Conservation (phyloP, 495 filamentous ascomycete genomes). For the Annulohypoxylon bovei region DNA sequence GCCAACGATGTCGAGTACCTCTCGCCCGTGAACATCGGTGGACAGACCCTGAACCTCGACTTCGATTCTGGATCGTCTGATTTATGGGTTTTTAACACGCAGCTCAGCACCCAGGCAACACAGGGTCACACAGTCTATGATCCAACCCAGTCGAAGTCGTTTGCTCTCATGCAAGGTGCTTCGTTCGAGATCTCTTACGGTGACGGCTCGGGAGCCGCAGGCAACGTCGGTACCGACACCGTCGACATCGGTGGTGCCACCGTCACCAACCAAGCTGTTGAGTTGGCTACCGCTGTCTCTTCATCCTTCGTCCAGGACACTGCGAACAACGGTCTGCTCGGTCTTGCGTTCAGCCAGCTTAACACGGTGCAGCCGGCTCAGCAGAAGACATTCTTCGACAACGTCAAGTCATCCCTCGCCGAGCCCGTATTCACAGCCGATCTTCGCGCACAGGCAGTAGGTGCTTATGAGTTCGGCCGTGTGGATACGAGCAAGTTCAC, state of each 20-base stretch:
- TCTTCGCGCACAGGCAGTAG: conserved; percentile 67
- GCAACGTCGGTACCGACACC: conserved; percentile 74
- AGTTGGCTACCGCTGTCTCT: conserved; percentile 73
- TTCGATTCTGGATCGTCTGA: conserved; percentile 89
- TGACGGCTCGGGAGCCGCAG: conserved; percentile 73
- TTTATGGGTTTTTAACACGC: conserved; percentile 83
- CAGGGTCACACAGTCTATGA: conserved; percentile 70
- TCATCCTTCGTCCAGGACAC: conserved; percentile 69
- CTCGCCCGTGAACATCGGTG: conserved; percentile 75
- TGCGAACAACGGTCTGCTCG: conserved; percentile 76
- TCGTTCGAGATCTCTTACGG: conserved; percentile 78
- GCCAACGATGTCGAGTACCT: conserved; percentile 74
- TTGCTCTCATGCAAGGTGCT: conserved; percentile 52
- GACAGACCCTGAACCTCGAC: conserved; percentile 76
- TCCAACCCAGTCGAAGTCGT: conserved; percentile 66
- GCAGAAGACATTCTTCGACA: conserved; percentile 87
- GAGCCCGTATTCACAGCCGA: conserved; percentile 78
- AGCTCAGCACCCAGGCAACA: conserved; percentile 57
- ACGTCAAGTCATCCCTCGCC: conserved; percentile 68
- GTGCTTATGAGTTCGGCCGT: conserved; percentile 80
- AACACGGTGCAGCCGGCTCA: conserved; percentile 74
- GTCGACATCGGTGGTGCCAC: conserved; percentile 78
- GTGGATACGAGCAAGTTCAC: conserved; percentile 74
- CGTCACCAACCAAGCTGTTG: conserved; percentile 74
- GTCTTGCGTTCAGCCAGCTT: conserved; percentile 77